Evolutionary conservation across 306 rosid genomes (phyloP).

Genomic region (Quillaja saponaria): DNA sequence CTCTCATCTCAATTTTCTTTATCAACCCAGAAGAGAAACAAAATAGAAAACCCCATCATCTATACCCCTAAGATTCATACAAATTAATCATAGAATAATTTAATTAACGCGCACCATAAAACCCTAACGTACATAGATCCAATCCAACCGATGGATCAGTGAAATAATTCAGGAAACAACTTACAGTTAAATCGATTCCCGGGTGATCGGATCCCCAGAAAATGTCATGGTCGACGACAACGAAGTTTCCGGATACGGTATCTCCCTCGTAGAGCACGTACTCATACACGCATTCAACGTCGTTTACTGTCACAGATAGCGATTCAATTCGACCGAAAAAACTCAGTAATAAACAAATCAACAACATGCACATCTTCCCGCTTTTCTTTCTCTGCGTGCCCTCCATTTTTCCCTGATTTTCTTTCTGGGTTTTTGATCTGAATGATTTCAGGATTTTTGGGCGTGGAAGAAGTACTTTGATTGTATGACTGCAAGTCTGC

Average conservation of each 20-base stretch:
- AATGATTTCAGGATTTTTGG: neutral
- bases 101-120: neutral
- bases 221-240: constrained; percentile 91
- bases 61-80: constrained; percentile 4
- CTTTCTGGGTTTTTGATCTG: neutral
- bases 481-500: constrained; percentile 9
- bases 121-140: neutral
- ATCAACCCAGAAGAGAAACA: neutral
- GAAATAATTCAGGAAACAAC: neutral
- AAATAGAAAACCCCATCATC: neutral
- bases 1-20: neutral
- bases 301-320: constrained; percentile 80
- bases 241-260: constrained; percentile 79
- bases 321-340: constrained; percentile 58
- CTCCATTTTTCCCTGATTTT: constrained; percentile 37
- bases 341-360: constrained; percentile 49
- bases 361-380: constrained; percentile 31
- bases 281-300: constrained; percentile 83
- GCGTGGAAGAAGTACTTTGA: constrained; percentile 20
- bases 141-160: neutral
- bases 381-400: constrained; percentile 33
- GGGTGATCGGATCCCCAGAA: constrained; percentile 97
- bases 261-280: constrained; percentile 89
- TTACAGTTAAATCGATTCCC: constrained; percentile 82
- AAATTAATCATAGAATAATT: neutral